Conservation (phyloP, 441 rosid species). For the Omphalea diandra region DNA sequence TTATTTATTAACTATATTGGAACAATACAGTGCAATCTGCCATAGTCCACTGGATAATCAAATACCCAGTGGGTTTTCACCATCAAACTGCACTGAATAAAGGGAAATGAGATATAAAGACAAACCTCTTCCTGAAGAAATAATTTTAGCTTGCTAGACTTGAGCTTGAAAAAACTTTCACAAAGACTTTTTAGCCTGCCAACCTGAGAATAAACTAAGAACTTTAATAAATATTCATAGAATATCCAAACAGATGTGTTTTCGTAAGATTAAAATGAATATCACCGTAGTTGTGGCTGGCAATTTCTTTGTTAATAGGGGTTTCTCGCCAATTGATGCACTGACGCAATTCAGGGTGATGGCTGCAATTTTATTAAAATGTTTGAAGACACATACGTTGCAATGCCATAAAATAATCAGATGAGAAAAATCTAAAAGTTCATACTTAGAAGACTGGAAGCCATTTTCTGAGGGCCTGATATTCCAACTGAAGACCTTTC, state of each 20-base stretch:
- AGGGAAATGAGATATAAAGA: not conserved
- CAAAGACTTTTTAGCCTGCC: slow-evolving; percentile 83
- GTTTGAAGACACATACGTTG: not conserved
- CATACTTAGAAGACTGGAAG: slow-evolving; percentile 81
- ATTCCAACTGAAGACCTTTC: slow-evolving; percentile 53
- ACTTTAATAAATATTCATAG: slow-evolving; percentile 2
- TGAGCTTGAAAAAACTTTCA: slow-evolving; percentile 76
- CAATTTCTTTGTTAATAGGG: slow-evolving; percentile 67
- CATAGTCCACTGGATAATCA: not conserved
- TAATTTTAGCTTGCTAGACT: slow-evolving; percentile 52
- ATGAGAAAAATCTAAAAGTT: slow-evolving; percentile 11
- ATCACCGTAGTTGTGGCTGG: slow-evolving; percentile 81
- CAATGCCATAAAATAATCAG: not conserved
- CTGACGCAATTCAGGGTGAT: slow-evolving; percentile 77
- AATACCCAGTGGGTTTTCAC: not conserved
- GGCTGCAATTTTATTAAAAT: slow-evolving; percentile 49
- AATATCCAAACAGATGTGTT: not conserved
- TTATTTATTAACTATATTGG: not conserved
- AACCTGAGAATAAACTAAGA: slow-evolving; percentile 40
- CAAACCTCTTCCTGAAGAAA: slow-evolving; percentile 78
- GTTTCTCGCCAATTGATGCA: slow-evolving; percentile 80
- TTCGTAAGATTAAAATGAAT: slow-evolving; percentile 18
- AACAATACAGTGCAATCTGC: not conserved
- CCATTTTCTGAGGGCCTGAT: slow-evolving; percentile 73
- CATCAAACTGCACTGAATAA: not conserved